Evolutionary conservation across 345 rosid species (phyloP).

Genomic region (Melaleuca quinquenervia): DNA sequence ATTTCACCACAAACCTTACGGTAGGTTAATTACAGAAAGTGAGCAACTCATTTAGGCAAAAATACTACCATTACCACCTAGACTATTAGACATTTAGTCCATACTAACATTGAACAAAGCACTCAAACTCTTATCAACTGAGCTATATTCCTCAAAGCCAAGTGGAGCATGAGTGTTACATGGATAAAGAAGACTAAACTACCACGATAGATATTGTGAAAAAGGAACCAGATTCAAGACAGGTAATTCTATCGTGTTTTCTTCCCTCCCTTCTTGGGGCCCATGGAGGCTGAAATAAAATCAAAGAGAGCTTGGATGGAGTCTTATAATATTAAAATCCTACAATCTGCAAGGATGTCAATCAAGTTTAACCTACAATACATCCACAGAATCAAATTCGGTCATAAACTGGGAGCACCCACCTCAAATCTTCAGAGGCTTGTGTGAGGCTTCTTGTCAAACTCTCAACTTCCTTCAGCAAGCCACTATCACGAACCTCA

Average conservation of each 20-base stretch:
- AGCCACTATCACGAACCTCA: constrained; percentile 76
- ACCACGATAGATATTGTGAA: neutral
- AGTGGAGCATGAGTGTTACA: neutral
- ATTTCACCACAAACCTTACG: neutral
- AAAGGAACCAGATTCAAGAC: neutral
- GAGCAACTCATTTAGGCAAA: neutral
- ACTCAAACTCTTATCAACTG: neutral
- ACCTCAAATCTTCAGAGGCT: constrained; percentile 91
- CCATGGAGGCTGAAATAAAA: neutral
- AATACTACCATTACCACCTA: neutral
- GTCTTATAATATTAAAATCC: neutral
- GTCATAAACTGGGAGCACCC: neutral
- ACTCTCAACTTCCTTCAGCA: constrained; percentile 80
- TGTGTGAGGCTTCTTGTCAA: constrained; percentile 79
- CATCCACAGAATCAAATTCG: neutral
- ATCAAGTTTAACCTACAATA: neutral
- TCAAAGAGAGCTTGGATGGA: neutral
- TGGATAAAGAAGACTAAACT: neutral
- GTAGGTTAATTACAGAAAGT: neutral
- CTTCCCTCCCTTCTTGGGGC: neutral
- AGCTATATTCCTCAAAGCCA: neutral
- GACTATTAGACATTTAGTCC: neutral
- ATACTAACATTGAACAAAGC: neutral
- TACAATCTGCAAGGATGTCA: neutral
- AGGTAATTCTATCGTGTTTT: neutral